These are phyloP conservation scores for Rhodotorula mucilaginosa DNA, from an alignment of 1,284 basidiomycete species.

Conservation along the genomic window DNA sequence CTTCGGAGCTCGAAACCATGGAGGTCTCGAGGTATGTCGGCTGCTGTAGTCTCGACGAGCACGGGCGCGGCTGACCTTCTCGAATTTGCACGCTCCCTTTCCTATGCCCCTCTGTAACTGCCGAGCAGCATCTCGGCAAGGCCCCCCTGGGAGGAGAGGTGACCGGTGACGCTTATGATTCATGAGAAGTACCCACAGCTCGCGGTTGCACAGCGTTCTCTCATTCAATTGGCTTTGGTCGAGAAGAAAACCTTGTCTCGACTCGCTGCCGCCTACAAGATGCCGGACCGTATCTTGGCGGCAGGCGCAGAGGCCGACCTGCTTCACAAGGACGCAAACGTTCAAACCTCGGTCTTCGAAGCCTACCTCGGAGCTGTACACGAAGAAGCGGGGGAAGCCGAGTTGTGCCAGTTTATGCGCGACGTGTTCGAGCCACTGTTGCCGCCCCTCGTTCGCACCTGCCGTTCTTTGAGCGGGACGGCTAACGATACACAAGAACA, in stretches of 20 bases:
- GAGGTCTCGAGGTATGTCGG: no score
- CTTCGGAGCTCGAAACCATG: no score
- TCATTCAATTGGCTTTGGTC: slow-evolving; percentile 19
- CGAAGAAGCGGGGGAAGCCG: not conserved
- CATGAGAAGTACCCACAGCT: slow-evolving; percentile 17
- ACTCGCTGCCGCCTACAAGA: not conserved
- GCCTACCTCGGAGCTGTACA: not conserved
- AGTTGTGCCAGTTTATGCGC: not conserved
- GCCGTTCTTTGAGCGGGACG: not conserved
- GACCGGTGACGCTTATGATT: slow-evolving; percentile 3
- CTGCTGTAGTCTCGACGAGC: no score
- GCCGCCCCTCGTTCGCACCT: not conserved
- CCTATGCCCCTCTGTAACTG: no score
- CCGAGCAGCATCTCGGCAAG: slow-evolving; percentile 22
- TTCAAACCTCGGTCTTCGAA: not conserved
- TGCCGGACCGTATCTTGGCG: not conserved
- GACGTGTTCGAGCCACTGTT: not conserved
- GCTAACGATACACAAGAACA: no score
- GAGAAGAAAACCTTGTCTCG: no score
- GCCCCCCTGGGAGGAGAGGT: slow-evolving; percentile 19
- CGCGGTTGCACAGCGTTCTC: not conserved
- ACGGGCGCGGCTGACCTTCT: no score
- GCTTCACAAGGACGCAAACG: not conserved
- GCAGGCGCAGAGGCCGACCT: not conserved
- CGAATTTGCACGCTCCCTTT: no score